phyloP scores from a whole-genome alignment of 2,329 filamentous ascomycete genomes.

The Claviceps sp. region DNA sequence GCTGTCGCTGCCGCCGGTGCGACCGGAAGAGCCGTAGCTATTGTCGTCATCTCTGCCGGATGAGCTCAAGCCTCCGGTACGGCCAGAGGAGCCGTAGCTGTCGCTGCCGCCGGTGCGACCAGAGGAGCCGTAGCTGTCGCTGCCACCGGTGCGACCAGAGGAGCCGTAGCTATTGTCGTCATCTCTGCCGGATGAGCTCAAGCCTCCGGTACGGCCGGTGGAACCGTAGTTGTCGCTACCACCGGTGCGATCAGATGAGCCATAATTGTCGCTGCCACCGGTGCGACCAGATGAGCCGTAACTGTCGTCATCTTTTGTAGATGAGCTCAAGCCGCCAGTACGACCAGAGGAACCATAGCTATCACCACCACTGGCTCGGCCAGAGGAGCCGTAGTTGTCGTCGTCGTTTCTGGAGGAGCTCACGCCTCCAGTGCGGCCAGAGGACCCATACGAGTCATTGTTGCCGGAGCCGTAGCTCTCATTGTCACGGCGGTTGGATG shows the following conservation, averaged over 20 bases:
- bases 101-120: constrained; percentile 5
- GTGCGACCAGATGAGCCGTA: constrained; percentile 4
- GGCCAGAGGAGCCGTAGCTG: constrained; percentile 11
- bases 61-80: too few relatives aligned
- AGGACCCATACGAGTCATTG: constrained; percentile 11
- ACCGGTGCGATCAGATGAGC: background rate
- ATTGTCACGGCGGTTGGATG: constrained; percentile 10
- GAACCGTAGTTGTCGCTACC: constrained; percentile 8
- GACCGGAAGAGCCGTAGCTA: constrained; percentile 6
- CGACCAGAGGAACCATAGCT: constrained; percentile 9
- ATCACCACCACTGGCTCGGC: constrained; percentile 6
- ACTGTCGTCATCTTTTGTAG: background rate
- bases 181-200: constrained; percentile 10
- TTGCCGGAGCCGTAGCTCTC: constrained; percentile 6
- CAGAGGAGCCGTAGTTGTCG: constrained; percentile 8
- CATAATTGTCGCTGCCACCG: background rate
- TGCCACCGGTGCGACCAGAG: constrained; percentile 7
- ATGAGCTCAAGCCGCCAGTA: too few relatives aligned
- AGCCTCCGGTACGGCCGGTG: background rate
- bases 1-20: too few relatives aligned
- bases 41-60: too few relatives aligned
- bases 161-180: constrained; percentile 10
- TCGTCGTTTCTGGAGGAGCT: background rate
- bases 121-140: constrained; percentile 9
- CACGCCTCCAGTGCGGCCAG: constrained; percentile 5